Base-by-base conservation (phyloP, 2,329 filamentous ascomycete genomes). In the Colletotrichum higginsianum region DNA sequence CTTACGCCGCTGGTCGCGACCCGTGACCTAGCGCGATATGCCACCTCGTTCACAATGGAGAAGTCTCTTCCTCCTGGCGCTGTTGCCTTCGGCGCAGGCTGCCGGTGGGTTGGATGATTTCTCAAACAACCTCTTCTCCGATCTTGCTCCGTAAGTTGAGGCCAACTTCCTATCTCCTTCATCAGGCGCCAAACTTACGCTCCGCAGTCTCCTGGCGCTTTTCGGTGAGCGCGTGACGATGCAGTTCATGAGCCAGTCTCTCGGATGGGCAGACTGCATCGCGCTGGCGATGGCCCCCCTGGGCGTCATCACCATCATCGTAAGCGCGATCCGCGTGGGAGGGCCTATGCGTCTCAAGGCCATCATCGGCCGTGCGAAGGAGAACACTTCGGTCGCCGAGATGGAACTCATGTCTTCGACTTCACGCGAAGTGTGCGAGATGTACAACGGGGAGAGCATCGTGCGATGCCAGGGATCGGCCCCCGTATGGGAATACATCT, bases 321-420 rank as follows among this genome's bases (percentile, higher is more conserved):
- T 81, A 0, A 77, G 78, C 0, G 77, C 74, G 0, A 81, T 82
- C 50, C 76, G 81, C 0, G 74, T 80, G 47, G 83, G 75, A 64
- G 82, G 79, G 1, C 67, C 46, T 1, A 40, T 77, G 0, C 78
- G 75, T 1, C 73, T 84, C 1, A 77, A 79, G 18, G 81, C 84
- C 2, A 78, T 85, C 30, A 77, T 86, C 13, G 84, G 84, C 0
- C 70, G 82, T 52, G 78, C 81, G 0, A 78, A 81, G 55, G 84
- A 85, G 72, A 78, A 77, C 3, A 62, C 72, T 0, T 80, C 78
- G 0, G 73, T 66, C 0, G 79, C 75, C 0, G 84, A 86, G 63
- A 75, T 78, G 0, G 83, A 86, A 55, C 67, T 86, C 0, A 82
- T 81, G 73, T 80, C 82, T 0, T 85, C 83, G 0, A 85, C 83